Evolutionary conservation across 75 land plant genomes (phyloP), one percentile per base, ranked within the genome.

Genomic region (Sequoiadendron giganteum): DNA sequence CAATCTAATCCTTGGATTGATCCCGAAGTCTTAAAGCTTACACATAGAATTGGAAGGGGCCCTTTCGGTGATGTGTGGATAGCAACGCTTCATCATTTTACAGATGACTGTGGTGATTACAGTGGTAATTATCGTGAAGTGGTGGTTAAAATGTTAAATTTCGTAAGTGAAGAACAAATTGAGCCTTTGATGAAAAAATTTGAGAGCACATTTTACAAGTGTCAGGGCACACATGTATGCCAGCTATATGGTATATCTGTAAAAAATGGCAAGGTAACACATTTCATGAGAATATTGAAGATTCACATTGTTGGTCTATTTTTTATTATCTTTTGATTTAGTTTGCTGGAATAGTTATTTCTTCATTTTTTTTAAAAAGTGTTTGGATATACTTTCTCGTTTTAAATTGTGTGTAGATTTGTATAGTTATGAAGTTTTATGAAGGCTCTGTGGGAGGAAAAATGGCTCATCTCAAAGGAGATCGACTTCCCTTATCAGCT

Each of bases 51-150:
- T 90, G 99, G 99, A 36, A 89, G 97, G 42, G 99, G 99, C 1
- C 93, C 93, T 54, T 96, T 97, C 88, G 99, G 99, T 86, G 99
- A 98, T 92, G 95, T 96, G 45, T 97, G 99, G 99, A 89, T 98
- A 49, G 99, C 99, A 19, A 97, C 99, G 21, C 95, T 92, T 84
- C 97, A 97, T 91, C 91, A 55, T 25, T 90, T 91, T 7, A 88
- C 91, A 55, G 93, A 91, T 72, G 99, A 97, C 80, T 95, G 90
- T 93, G 97, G 96, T 79, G 94, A 94, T 75, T 54, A 85, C 86
- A 75, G 77, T 75, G 77, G 77, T 34, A 75, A 75, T 75, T 92
- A 86, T 85, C 97, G 93, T 92, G 99, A 97, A 92, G 97, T 98
- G 34, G 99, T 96, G 54, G 93, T 96, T 86, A 98, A 98, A 87